phyloP scores from a whole-genome alignment of 306 rosid genomes.

The Vicia faba region DNA sequence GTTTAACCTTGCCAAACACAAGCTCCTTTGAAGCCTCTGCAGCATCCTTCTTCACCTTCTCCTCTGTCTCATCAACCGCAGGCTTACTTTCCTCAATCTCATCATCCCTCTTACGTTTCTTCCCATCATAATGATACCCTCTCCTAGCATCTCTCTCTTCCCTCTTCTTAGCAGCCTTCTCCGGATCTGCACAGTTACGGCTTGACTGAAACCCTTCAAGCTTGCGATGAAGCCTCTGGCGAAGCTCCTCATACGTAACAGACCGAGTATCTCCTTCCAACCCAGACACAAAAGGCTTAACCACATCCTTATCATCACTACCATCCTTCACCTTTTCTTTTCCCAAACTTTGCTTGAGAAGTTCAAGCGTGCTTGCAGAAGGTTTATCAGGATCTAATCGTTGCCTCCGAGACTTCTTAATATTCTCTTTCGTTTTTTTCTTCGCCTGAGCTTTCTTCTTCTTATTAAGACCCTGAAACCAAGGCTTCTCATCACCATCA shows the following conservation, averaged over 20 bases:
- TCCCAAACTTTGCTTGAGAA: conserved; percentile 61
- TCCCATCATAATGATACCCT: not conserved
- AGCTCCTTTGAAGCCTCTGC: conserved; percentile 76
- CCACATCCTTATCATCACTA: conserved; percentile 45
- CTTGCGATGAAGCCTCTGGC: conserved; percentile 37
- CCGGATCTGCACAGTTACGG: conserved; percentile 51
- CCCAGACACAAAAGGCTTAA: conserved; percentile 46
- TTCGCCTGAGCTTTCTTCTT: conserved; percentile 39
- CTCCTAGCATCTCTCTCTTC: not conserved
- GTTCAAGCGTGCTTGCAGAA: conserved; percentile 58
- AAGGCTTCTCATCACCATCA: conserved; percentile 68
- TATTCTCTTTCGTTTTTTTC: conserved; percentile 57
- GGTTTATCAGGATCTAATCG: conserved; percentile 77
- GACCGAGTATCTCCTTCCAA: conserved; percentile 53
- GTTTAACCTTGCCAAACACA: conserved; percentile 70
- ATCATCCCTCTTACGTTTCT: conserved; percentile 9
- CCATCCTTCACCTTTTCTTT: conserved; percentile 46
- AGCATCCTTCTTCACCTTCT: conserved; percentile 58
- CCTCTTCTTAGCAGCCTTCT: conserved; percentile 54
- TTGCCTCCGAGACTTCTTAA: conserved; percentile 66
- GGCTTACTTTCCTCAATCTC: conserved; percentile 28
- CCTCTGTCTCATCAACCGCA: not conserved
- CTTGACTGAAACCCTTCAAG: conserved; percentile 59
- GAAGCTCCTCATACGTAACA: conserved; percentile 76
- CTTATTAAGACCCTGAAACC: conserved; percentile 89